These are phyloP conservation scores for Melaleuca quinquenervia DNA, from an alignment of 345 rosid species.

Conservation along the genomic window DNA sequence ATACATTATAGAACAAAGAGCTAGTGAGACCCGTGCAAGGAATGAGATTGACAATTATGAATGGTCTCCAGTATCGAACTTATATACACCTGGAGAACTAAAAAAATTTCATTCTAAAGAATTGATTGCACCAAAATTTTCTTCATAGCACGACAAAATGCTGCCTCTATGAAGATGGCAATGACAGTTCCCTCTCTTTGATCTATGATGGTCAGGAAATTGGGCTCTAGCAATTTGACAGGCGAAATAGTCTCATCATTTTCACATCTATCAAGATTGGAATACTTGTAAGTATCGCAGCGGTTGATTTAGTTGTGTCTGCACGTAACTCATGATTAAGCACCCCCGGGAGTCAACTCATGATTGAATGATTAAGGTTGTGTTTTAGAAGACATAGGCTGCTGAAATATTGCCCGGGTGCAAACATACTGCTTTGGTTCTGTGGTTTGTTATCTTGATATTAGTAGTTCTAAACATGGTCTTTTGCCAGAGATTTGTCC, in stretches of 20 bases:
- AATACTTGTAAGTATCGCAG: background rate
- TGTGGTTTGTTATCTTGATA: no score
- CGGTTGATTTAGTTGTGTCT: background rate
- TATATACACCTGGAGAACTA: background rate
- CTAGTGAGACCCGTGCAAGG: background rate
- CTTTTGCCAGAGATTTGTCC: constrained; percentile 10
- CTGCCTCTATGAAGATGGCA: background rate
- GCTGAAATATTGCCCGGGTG: no score
- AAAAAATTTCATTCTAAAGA: background rate
- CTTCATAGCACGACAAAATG: background rate
- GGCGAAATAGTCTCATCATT: background rate
- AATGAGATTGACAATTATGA: background rate
- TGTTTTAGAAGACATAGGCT: no score
- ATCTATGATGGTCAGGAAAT: background rate
- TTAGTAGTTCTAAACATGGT: no score
- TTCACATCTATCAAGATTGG: background rate
- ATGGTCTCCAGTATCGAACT: background rate
- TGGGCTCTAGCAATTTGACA: background rate
- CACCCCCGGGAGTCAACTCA: no score
- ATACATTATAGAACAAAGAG: background rate
- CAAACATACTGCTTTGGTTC: no score
- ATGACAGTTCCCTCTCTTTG: background rate
- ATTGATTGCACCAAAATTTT: no score
- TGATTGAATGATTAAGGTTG: no score
- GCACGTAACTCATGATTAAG: background rate